phyloP scores from a whole-genome alignment of 1,284 basidiomycete genomes.

The Irpex sp. region DNA sequence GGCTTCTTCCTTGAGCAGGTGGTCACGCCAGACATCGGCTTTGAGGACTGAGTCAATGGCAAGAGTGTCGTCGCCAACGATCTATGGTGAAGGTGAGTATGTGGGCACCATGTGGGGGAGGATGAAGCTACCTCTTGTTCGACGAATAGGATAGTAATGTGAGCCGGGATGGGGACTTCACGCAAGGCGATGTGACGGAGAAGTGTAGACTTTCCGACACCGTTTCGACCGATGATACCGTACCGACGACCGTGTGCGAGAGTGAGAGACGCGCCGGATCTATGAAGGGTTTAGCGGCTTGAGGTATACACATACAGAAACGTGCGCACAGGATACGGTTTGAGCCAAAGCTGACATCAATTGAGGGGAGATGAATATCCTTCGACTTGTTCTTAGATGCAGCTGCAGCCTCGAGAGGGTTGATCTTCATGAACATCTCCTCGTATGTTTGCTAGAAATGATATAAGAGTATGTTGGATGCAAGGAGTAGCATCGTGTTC shows the following conservation, averaged over 20 bases:
- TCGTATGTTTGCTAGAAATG: slow-evolving; percentile 84
- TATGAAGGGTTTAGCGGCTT: slow-evolving; percentile 6
- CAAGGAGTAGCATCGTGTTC: slow-evolving; percentile 12
- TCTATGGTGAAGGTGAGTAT: slow-evolving; percentile 35
- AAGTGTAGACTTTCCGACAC: slow-evolving; percentile 98
- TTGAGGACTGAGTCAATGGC: slow-evolving; percentile 95
- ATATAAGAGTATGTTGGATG: not conserved
- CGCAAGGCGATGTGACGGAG: slow-evolving; percentile 93
- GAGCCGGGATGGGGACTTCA: slow-evolving; percentile 89
- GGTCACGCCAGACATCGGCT: slow-evolving; percentile 95
- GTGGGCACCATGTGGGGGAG: not conserved
- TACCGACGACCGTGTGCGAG: slow-evolving; percentile 88
- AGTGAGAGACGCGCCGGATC: slow-evolving; percentile 81
- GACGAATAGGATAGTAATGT: slow-evolving; percentile 97
- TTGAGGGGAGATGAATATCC: slow-evolving; percentile 93
- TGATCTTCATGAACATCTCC: slow-evolving; percentile 99
- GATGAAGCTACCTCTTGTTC: slow-evolving; percentile 82
- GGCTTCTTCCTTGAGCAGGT: slow-evolving; percentile 80
- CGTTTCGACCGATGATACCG: slow-evolving; percentile 83
- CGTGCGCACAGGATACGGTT: slow-evolving; percentile 81
- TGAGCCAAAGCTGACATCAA: slow-evolving; percentile 94
- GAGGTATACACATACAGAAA: slow-evolving; percentile 16
- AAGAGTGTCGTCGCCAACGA: slow-evolving; percentile 88
- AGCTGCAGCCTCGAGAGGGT: slow-evolving; percentile 84
- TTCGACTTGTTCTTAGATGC: slow-evolving; percentile 92